Conservation (phyloP, 2,329 filamentous ascomycete genomes). For the Microsporum canis region DNA sequence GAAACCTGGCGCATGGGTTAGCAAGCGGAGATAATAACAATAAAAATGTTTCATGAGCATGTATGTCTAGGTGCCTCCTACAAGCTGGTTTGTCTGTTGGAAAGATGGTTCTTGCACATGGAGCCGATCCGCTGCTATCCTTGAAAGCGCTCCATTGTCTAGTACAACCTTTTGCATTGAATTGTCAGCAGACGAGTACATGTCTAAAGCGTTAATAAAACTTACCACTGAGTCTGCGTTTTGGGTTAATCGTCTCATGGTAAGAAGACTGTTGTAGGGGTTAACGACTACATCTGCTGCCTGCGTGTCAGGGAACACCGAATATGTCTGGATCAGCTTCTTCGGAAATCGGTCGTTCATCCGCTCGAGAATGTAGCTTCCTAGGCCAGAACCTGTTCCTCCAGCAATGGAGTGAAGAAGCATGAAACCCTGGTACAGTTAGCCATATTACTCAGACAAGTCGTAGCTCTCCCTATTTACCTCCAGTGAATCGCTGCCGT, state of each 20-base stretch:
- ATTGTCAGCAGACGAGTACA: conserved; percentile 15
- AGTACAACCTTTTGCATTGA: conserved; percentile 54
- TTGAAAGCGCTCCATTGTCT: conserved; percentile 85
- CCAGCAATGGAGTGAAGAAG: conserved; percentile 95
- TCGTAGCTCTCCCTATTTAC: conserved; percentile 31
- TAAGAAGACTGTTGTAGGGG: conserved; percentile 91
- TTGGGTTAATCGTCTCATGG: conserved; percentile 81
- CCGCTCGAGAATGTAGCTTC: conserved; percentile 85
- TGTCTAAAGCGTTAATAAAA: conserved; percentile 7
- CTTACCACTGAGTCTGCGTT: conserved; percentile 87
- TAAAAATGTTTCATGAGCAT: background rate
- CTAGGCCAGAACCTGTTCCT: conserved; percentile 89
- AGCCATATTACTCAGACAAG: conserved; percentile 5
- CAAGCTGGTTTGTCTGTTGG: conserved; percentile 93
- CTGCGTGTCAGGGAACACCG: conserved; percentile 90
- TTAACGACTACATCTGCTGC: conserved; percentile 91
- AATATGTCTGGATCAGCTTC: conserved; percentile 98
- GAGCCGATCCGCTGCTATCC: conserved; percentile 86
- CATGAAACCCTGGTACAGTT: conserved; percentile 68
- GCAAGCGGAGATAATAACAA: background rate
- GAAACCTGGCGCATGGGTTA: conserved; percentile 47
- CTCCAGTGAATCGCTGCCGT: conserved; percentile 94
- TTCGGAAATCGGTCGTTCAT: conserved; percentile 97
- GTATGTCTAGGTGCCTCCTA: conserved; percentile 27
- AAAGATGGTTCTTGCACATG: conserved; percentile 95